Evolutionary conservation across 2,329 filamentous ascomycete genomes (phyloP).

Genomic region (Ophiostoma fasciatum): DNA sequence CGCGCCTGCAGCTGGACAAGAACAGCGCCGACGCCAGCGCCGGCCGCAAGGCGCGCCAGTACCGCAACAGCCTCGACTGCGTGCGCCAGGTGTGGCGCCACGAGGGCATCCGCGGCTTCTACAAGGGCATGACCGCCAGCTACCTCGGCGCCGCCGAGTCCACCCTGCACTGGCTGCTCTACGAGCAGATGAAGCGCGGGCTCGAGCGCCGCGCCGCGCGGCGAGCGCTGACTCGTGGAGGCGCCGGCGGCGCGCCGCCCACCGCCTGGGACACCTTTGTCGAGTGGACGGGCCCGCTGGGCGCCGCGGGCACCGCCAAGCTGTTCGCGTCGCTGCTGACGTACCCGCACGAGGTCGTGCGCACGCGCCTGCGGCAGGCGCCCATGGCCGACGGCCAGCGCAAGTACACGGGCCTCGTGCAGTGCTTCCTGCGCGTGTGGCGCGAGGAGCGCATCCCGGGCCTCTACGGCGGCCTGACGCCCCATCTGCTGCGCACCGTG

Average conservation of each 20-base stretch:
- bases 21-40: slow-evolving; percentile 50
- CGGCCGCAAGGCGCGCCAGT: slow-evolving; percentile 45
- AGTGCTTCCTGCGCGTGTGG: slow-evolving; percentile 80
- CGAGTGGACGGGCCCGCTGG: slow-evolving; percentile 64
- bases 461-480: slow-evolving; percentile 81
- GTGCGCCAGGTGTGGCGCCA: slow-evolving; percentile 64
- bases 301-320: slow-evolving; percentile 72
- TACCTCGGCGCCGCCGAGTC: slow-evolving; percentile 86
- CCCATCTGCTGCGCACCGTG: slow-evolving; percentile 80
- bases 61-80: slow-evolving; percentile 81
- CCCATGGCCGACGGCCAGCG: slow-evolving; percentile 55
- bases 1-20: slow-evolving; percentile 80
- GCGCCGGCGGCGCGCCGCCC: slow-evolving; percentile 45
- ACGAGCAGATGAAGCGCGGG: slow-evolving; percentile 78
- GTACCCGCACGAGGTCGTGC: slow-evolving; percentile 85
- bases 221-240: too few species aligned
- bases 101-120: slow-evolving; percentile 70
- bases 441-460: slow-evolving; percentile 76
- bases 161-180: slow-evolving; percentile 85
- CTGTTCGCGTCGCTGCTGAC: slow-evolving; percentile 70
- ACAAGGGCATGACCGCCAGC: slow-evolving; percentile 80
- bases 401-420: slow-evolving; percentile 78
- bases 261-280: slow-evolving; percentile 61
- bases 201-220: slow-evolving; percentile 49
- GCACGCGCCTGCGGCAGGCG: slow-evolving; percentile 72